Conservation (phyloP, 371 early-diverging fungal genomes). For the Mortierella sp. region DNA sequence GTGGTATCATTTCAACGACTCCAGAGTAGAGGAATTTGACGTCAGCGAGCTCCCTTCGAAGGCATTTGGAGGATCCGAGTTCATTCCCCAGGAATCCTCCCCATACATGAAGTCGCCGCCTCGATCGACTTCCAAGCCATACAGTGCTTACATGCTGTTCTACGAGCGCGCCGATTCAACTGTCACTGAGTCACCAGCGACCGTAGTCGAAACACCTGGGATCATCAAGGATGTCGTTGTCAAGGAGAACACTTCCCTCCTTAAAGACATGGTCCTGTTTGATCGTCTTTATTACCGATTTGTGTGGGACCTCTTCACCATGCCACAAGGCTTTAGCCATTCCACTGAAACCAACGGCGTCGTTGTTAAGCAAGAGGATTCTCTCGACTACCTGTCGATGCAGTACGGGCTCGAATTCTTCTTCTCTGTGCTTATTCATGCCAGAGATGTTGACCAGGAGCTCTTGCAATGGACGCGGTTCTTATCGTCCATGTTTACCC, state of each 20-base stretch:
- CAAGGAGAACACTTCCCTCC: slow-evolving; percentile 46
- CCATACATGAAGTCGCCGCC: slow-evolving; percentile 60
- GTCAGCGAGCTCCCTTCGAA: slow-evolving; percentile 60
- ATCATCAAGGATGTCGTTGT: slow-evolving; percentile 55
- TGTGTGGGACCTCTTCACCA: slow-evolving; percentile 55
- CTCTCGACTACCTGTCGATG: slow-evolving; percentile 37
- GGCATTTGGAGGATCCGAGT: slow-evolving; percentile 63
- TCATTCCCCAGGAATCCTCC: slow-evolving; percentile 44
- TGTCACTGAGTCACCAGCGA: background rate
- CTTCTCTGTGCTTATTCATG: slow-evolving; percentile 55
- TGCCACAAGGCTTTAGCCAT: slow-evolving; percentile 15
- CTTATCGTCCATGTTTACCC: slow-evolving; percentile 25
- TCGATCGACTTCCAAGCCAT: slow-evolving; percentile 58
- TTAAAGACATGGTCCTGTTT: slow-evolving; percentile 55
- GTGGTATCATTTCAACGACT: slow-evolving; percentile 71
- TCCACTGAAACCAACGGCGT: background rate
- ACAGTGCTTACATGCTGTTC: slow-evolving; percentile 69
- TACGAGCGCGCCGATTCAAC: slow-evolving; percentile 56
- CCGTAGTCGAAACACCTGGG: slow-evolving; percentile 28
- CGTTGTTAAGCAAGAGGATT: background rate
- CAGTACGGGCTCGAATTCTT: slow-evolving; percentile 56
- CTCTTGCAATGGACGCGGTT: slow-evolving; percentile 45
- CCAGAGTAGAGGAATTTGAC: slow-evolving; percentile 65
- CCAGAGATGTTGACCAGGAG: slow-evolving; percentile 53
- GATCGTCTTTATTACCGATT: slow-evolving; percentile 53